Percentiles rank a stretch among this genome's conserved stretches.
phyloP scores from a whole-genome alignment of 495 filamentous ascomycete species.

The Penicillium antarcticum region DNA sequence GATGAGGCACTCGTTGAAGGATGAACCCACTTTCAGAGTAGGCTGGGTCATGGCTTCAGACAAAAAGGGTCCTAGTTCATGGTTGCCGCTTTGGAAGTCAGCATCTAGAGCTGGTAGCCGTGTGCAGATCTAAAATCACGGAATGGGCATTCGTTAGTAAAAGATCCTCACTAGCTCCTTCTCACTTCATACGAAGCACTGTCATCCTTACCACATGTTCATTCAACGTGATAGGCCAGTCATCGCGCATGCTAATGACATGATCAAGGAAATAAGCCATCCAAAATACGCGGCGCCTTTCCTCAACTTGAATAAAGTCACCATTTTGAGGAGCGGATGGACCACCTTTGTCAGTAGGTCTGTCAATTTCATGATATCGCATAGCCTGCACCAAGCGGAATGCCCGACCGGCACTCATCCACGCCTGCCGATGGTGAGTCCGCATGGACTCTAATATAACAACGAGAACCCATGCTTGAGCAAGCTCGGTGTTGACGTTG shows the following conservation, averaged over 20 bases:
- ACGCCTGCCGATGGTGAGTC: slow-evolving; percentile 40
- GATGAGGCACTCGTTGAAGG: slow-evolving; percentile 48
- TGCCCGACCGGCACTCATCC: slow-evolving; percentile 50
- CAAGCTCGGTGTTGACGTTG: slow-evolving; percentile 21
- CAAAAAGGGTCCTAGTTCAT: slow-evolving; percentile 37
- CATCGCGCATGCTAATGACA: slow-evolving; percentile 43
- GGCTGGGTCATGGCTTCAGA: slow-evolving; percentile 37
- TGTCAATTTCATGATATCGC: slow-evolving; percentile 48
- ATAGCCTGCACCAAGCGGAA: slow-evolving; percentile 50
- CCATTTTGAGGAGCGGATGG: neutral
- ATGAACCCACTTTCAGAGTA: slow-evolving; percentile 29
- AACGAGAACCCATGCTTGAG: slow-evolving; percentile 51
- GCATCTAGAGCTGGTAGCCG: slow-evolving; percentile 32
- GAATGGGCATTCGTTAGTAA: neutral
- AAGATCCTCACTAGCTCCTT: no score
- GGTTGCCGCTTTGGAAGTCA: slow-evolving; percentile 47
- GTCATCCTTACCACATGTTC: slow-evolving; percentile 46
- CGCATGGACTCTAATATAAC: slow-evolving; percentile 47
- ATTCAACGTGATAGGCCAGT: slow-evolving; percentile 44
- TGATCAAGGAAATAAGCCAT: slow-evolving; percentile 52
- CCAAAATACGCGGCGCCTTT: slow-evolving; percentile 52
- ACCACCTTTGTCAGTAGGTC: slow-evolving; percentile 4
- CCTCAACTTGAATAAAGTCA: slow-evolving; percentile 32
- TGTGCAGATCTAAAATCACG: slow-evolving; percentile 16
- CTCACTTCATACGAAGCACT: no score